Evolutionary conservation across 768 basidiomycete genomes (phyloP), one percentile per base, ranked within the genome.

Genomic region (Hypholoma fasciculare): DNA sequence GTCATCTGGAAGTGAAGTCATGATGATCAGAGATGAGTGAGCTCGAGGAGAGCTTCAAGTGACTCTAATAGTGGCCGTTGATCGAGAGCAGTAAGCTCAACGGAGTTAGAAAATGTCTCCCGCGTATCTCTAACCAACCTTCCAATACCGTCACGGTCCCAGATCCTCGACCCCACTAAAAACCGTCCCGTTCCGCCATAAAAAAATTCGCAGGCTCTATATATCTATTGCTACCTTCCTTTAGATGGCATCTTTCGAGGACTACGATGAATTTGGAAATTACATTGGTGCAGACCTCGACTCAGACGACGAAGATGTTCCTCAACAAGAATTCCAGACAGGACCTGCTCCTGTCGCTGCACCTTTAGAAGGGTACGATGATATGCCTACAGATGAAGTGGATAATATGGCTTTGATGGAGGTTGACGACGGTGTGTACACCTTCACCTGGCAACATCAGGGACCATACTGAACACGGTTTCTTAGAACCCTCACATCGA

Each of bases 181-280:
- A 7, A 46, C 44, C 44, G 44, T 12, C 20, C 3, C 23, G 16
- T 49, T 23, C 12, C 23, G 9, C 20, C 14, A 13, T 42, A 42
- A 16, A 23, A 23, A 23, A 23, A 23, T 23, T 4, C 37, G 43
- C 44, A 36, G n/a, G 26, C 56, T 27, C 19, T 12, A n/a, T 53
- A 48, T 36, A 14, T 43, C 27, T 17, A 23, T 47, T 40, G 6
- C 26, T 26, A 34, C 37, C 13, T 20, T n/a, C 19, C 47, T 13
- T 5, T 2, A 40, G 23, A 78, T 79, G 77, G 77, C 80, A 60
- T 82, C 81, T 17, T 77, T 92, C 64, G 91, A 93, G 66, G 91
- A 93, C 71, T 93, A 93, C 67, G 91, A 93, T 67, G 92, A 98
- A 76, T 96, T 96, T 69, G 96, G 95, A 64, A 98, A 97, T 81